A percentile compares a stretch with the other conserved stretches of the same genome.
Evolutionary conservation across 805 yeast species (phyloP).

Genomic region (Sugiyamaella lignohabitans): DNA sequence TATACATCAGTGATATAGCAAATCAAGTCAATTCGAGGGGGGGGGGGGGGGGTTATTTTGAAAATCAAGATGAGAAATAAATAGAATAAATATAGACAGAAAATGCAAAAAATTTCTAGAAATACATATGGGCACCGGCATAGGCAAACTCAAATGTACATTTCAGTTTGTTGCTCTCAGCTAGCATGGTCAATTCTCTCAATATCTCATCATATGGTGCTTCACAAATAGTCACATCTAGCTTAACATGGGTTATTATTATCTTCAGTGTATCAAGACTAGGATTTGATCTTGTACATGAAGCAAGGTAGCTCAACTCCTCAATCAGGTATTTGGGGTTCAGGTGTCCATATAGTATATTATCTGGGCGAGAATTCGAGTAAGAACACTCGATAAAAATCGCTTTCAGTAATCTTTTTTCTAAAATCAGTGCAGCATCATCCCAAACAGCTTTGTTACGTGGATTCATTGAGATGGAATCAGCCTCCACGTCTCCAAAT

Average conservation of each 20-base stretch:
- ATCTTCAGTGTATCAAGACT: neutral
- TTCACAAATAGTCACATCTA: conserved; percentile 9
- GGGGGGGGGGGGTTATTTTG: neutral
- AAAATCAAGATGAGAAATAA: neutral
- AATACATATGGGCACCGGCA: neutral
- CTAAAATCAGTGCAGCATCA: conserved; percentile 42
- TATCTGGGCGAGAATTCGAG: conserved; percentile 37
- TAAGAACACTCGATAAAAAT: conserved; percentile 78
- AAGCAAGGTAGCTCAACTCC: conserved; percentile 40
- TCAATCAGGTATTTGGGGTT: conserved; percentile 56
- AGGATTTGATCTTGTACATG: neutral
- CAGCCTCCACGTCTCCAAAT: conserved; percentile 85
- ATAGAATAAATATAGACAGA: neutral
- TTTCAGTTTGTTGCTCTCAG: conserved; percentile 9
- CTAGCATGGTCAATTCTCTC: conserved; percentile 14
- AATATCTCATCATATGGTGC: conserved; percentile 12
- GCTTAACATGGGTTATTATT: conserved; percentile 48
- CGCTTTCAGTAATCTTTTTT: conserved; percentile 39
- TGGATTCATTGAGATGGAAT: conserved; percentile 38
- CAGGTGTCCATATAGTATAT: conserved; percentile 70
- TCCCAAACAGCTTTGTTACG: conserved; percentile 50
- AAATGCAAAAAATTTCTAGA: neutral
- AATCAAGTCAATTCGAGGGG: no score
- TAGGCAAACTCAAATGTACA: conserved; percentile 12
- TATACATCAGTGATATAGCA: no score